Percentiles rank a stretch among this genome's conserved stretches.
These are phyloP conservation scores for Colletotrichum sp. DNA, from an alignment of 2,329 filamentous ascomycete species.

Conservation along the genomic window DNA sequence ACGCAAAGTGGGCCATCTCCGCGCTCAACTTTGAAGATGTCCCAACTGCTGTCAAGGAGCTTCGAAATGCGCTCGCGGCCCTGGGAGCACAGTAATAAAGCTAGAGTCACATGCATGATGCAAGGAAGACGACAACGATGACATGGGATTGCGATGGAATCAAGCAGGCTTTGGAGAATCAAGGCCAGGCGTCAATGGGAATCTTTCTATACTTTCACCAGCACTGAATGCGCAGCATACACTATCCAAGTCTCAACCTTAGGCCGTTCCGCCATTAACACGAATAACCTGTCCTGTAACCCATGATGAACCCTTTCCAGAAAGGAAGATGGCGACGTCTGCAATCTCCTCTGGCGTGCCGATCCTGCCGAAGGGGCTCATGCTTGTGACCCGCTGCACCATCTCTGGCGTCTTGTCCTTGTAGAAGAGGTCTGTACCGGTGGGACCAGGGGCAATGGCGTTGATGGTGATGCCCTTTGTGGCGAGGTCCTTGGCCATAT, in stretches of 20 bases:
- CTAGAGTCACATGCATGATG: neutral
- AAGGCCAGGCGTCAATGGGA: neutral
- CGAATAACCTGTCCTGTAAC: conserved; percentile 48
- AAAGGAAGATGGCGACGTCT: conserved; percentile 36
- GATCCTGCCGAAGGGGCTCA: conserved; percentile 23
- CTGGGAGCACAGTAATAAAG: conserved; percentile 61
- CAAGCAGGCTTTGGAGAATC: neutral
- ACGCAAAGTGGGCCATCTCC: conserved; percentile 96
- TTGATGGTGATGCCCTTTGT: conserved; percentile 48
- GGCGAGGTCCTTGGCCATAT: conserved; percentile 60
- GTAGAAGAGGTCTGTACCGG: conserved; percentile 60
- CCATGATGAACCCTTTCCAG: conserved; percentile 42
- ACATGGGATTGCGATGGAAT: neutral
- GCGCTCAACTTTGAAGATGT: conserved; percentile 97
- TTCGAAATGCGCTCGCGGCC: conserved; percentile 74
- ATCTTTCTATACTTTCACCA: neutral
- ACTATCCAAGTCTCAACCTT: neutral
- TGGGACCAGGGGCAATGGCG: conserved; percentile 48
- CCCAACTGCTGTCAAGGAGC: conserved; percentile 83
- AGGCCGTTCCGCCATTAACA: conserved; percentile 37
- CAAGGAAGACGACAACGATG: neutral
- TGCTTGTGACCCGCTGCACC: conserved; percentile 41
- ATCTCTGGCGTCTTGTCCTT: conserved; percentile 52
- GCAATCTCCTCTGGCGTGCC: conserved; percentile 42
- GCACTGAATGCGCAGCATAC: neutral